Evolutionary conservation across 2,329 filamentous ascomycete genomes (phyloP), one percentile per base, ranked within the genome.

Genomic region (Chalaropsis ovoidea): DNA sequence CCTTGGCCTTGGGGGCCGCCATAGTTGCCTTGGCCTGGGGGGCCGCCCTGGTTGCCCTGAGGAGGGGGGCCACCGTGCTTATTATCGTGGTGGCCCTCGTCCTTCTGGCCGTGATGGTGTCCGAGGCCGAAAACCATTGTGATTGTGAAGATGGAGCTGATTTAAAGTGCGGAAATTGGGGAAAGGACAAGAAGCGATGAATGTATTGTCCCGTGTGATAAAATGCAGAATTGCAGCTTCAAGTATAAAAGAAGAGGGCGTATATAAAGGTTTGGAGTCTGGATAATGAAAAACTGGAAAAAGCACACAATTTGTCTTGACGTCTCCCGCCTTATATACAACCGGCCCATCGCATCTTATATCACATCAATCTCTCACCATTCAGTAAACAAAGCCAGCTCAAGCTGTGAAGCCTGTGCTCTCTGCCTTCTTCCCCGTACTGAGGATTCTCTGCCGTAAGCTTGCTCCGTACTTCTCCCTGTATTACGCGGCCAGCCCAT

Each of bases 101-200:
- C 42, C 42, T 43, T 43, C 11, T 13, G 17, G 13, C 42, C 42
- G 52, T 62, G 39, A 39, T 65, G 63, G 39, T 62, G 64, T n/a
- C 45, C 45, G 64, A 62, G 64, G 54, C 65, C 65, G 61, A 67
- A 64, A 39, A 67, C 62, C 62, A 67, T 67, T 67, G 45, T 31
- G 41, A 67, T 67, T 67, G 45, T 31, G 41, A 49, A 65, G 56
- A 52, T 39, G 11, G 19, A 62, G 19, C 13, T 49, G 47, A n/a
- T 24, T 10, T 27, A 31, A 65, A 39, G 22, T 58, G n/a, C n/a
- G n/a, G n/a, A n/a, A n/a, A 31, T 2, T 31, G 31, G 6, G 2
- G 31, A 31, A 31, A n/a, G n/a, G 31, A 31, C 31, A 52, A 35
- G 17, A 6, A 15, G 45, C 27, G 15, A 19, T 31, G 6, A 3